Evolutionary conservation across 2,329 filamentous ascomycete species (phyloP).

Genomic region (Pyrenophora graminea): DNA sequence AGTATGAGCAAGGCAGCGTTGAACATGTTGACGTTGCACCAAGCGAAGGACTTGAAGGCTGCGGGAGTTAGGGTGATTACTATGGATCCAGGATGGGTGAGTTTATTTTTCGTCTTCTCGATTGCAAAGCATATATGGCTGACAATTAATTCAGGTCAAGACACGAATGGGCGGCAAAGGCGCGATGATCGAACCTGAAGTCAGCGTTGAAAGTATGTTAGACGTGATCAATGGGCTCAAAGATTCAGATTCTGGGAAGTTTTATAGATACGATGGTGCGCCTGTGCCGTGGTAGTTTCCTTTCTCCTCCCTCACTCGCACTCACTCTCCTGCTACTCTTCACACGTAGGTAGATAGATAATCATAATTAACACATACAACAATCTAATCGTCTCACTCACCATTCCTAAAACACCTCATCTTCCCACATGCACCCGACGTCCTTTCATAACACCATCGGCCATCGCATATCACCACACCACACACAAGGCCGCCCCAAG

Average conservation of each 20-base stretch:
- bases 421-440: too few relatives aligned
- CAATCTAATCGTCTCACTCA: too few relatives aligned
- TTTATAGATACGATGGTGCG: slow-evolving; percentile 44
- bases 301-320: not conserved
- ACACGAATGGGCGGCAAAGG: slow-evolving; percentile 52
- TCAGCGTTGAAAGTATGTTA: slow-evolving; percentile 48
- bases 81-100: slow-evolving; percentile 53
- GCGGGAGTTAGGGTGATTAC: slow-evolving; percentile 40
- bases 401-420: too few relatives aligned
- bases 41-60: slow-evolving; percentile 44
- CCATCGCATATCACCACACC: too few relatives aligned
- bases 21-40: slow-evolving; percentile 52
- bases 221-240: slow-evolving; percentile 39
- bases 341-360: too few relatives aligned
- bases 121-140: not conserved
- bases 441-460: too few relatives aligned
- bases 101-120: not conserved
- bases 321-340: too few relatives aligned
- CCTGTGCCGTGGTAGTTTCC: slow-evolving; percentile 39
- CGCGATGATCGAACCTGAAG: slow-evolving; percentile 45
- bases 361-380: too few relatives aligned
- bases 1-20: slow-evolving; percentile 51
- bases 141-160: slow-evolving; percentile 22
- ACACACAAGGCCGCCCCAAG: too few relatives aligned
- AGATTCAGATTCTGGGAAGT: slow-evolving; percentile 45